These are phyloP conservation scores for Phyllosticta citribraziliensis DNA, from an alignment of 2,329 filamentous ascomycete genomes.

Conservation along the genomic window DNA sequence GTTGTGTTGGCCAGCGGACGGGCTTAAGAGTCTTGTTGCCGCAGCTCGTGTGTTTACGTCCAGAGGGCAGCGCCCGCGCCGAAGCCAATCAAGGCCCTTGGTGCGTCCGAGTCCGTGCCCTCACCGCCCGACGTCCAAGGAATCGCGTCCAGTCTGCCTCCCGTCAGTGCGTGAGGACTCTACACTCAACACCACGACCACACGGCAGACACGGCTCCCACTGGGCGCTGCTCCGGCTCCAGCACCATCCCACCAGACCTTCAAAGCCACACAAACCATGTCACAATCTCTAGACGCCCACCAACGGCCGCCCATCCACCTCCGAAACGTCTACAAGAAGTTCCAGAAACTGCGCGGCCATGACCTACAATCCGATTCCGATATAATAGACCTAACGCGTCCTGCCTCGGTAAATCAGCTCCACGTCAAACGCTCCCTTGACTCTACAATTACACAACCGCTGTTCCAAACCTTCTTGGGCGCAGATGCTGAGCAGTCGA, in stretches of 20 bases:
- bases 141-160: too few relatives aligned
- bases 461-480: neutral
- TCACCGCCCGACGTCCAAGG: neutral
- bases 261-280: neutral
- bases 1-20: constrained; percentile 1
- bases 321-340: constrained; percentile 65
- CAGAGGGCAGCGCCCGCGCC: neutral
- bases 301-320: constrained; percentile 60
- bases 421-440: constrained; percentile 14
- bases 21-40: constrained; percentile 9
- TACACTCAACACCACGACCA: neutral
- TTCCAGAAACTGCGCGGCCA: constrained; percentile 51
- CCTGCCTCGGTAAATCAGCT: constrained; percentile 31
- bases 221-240: neutral
- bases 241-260: neutral
- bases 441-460: neutral
- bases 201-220: too few relatives aligned
- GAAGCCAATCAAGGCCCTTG: constrained; percentile 9
- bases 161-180: too few relatives aligned
- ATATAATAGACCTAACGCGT: constrained; percentile 32
- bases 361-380: constrained; percentile 40
- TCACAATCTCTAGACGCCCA: constrained; percentile 54
- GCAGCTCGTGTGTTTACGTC: constrained; percentile 7
- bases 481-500: neutral
- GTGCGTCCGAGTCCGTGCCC: neutral